phyloP scores from a whole-genome alignment of 1,284 basidiomycete genomes.

The Lignosus rhinocerotis region DNA sequence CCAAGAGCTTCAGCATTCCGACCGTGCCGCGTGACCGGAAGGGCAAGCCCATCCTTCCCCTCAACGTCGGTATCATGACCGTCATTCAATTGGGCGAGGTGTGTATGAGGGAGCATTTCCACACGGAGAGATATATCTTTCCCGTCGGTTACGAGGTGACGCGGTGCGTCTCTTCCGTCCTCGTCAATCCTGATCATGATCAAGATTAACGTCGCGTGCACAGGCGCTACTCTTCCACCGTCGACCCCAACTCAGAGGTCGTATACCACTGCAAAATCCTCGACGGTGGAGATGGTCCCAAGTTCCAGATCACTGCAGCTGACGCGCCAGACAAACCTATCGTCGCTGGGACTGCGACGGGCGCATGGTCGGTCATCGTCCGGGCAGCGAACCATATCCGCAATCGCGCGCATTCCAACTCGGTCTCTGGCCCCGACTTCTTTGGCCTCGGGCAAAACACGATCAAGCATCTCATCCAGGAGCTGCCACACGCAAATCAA shows the following conservation, averaged over 20 bases:
- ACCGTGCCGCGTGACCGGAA: conserved; percentile 71
- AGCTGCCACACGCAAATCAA: conserved; percentile 67
- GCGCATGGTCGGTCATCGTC: conserved; percentile 80
- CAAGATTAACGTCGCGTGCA: conserved; percentile 16
- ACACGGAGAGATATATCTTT: conserved; percentile 83
- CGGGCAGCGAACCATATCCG: conserved; percentile 76
- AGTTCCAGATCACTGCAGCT: conserved; percentile 74
- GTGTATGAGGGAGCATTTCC: conserved; percentile 78
- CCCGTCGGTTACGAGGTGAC: conserved; percentile 82
- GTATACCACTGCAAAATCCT: conserved; percentile 81
- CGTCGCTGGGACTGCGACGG: conserved; percentile 79
- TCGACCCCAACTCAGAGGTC: conserved; percentile 62
- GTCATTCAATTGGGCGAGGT: conserved; percentile 70
- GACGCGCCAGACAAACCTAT: conserved; percentile 68
- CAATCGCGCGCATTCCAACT: conserved; percentile 77
- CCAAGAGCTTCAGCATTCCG: conserved; percentile 72
- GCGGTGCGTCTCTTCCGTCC: conserved; percentile 45
- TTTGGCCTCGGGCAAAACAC: conserved; percentile 82
- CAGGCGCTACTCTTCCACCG: conserved; percentile 75
- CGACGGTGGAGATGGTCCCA: conserved; percentile 78
- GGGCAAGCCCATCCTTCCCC: conserved; percentile 65
- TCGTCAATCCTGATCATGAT: conserved; percentile 2
- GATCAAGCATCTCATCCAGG: conserved; percentile 83
- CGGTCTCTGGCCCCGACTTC: conserved; percentile 82
- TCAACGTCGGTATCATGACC: conserved; percentile 82